Evolutionary conservation across 306 rosid genomes (phyloP).

Genomic region (Pachyrhizus erosus): DNA sequence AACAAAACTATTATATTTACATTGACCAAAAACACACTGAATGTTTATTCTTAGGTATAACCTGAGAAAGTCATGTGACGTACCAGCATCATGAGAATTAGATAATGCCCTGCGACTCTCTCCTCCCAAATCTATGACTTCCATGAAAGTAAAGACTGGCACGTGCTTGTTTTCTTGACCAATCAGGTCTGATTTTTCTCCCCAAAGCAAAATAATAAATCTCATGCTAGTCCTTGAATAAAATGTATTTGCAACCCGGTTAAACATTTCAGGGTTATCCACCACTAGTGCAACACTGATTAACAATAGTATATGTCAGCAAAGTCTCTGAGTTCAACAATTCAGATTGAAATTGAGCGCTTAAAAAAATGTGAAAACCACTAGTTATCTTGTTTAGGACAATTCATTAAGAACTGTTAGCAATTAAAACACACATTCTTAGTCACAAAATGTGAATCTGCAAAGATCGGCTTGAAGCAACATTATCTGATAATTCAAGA

Average conservation of each 20-base stretch:
- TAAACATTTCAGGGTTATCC: conserved; percentile 83
- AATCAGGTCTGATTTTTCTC: conserved; percentile 70
- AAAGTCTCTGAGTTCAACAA: conserved; percentile 15
- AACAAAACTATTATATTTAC: neutral
- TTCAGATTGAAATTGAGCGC: conserved; percentile 29
- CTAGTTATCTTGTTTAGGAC: neutral
- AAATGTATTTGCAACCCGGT: conserved; percentile 69
- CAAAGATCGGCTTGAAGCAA: neutral
- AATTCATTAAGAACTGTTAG: neutral
- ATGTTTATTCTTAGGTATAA: neutral
- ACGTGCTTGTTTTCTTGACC: conserved; percentile 50
- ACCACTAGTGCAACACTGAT: conserved; percentile 87
- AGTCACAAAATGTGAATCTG: conserved; percentile 7
- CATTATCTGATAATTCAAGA: neutral
- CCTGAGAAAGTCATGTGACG: conserved; percentile 38
- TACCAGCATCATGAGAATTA: conserved; percentile 67
- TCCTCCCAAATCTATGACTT: conserved; percentile 74
- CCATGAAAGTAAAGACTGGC: conserved; percentile 63
- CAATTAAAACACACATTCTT: conserved; percentile 15
- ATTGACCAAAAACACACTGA: neutral
- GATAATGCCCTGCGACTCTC: conserved; percentile 58
- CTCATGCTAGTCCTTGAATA: conserved; percentile 64
- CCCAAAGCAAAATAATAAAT: conserved; percentile 91
- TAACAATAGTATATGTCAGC: conserved; percentile 36
- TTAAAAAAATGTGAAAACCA: conserved; percentile 1